Conservation (phyloP, 331 rosid species). For the Malus hybrid region DNA sequence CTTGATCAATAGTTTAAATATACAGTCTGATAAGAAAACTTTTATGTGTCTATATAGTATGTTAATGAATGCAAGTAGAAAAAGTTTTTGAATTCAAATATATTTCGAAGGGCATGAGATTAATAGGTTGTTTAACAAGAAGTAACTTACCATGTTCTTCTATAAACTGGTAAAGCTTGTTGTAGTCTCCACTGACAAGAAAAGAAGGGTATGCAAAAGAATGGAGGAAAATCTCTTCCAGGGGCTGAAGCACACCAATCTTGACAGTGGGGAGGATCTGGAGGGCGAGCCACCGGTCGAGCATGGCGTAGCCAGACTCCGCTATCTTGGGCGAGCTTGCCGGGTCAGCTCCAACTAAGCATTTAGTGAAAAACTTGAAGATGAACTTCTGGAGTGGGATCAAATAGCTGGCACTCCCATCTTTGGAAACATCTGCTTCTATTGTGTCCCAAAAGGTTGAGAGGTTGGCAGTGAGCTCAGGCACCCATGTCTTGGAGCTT, state of each 20-base stretch:
- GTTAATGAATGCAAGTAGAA: background rate
- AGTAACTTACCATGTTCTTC: conserved; percentile 42
- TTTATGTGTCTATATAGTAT: background rate
- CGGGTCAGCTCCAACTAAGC: conserved; percentile 57
- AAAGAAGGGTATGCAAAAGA: conserved; percentile 66
- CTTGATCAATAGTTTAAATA: background rate
- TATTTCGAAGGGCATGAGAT: too few species aligned
- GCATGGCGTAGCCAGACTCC: conserved; percentile 41
- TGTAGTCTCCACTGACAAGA: conserved; percentile 64
- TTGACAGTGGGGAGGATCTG: conserved; percentile 68
- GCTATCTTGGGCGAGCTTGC: conserved; percentile 47
- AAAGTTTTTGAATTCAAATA: background rate
- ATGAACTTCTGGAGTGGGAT: conserved; percentile 47
- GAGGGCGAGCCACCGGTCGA: conserved; percentile 70
- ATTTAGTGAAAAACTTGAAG: conserved; percentile 52
- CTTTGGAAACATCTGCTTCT: conserved; percentile 40
- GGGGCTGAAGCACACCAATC: conserved; percentile 60
- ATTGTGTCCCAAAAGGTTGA: conserved; percentile 48
- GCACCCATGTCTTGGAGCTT: conserved; percentile 65
- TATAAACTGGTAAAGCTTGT: conserved; percentile 40
- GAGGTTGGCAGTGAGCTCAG: conserved; percentile 38
- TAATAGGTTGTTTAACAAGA: background rate
- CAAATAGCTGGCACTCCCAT: conserved; percentile 22
- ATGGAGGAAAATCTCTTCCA: conserved; percentile 78
- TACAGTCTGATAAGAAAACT: background rate